Base-by-base conservation (phyloP, 176 grass and related monocot genomes). In the Oryza brachyantha region DNA sequence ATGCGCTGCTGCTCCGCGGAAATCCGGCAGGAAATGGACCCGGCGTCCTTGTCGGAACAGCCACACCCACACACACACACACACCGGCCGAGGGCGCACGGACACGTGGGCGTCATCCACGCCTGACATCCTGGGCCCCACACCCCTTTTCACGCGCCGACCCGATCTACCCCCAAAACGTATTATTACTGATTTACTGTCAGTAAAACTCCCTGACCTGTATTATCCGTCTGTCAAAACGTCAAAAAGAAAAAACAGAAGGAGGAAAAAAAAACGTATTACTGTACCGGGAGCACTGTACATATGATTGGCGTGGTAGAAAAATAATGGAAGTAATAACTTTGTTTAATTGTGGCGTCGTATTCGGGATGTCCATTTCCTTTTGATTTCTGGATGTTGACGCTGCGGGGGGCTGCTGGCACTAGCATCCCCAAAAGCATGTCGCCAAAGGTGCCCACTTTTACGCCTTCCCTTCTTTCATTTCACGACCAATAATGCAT, bases 381-480 rank as follows among this genome's bases (percentile, higher is more conserved):
- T 8, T 29, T 35, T n/a, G 14, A 66, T 83, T 11, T 19, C 29
- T 8, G 13, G 85, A 83, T 19, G 80, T 29, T 0, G 79, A 83
- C 73, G 58, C 4, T 10, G n/a, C n/a, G n/a, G 62, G 63, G 75
- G 0, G 45, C 16, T 48, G 16, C 19, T 40, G 40, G 58, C 66
- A 76, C 48, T 63, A 69, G 72, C 74, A 52, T 64, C 55, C 57
- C 48, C 7, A 19, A 80, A 86, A 75, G 69, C 10, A 66, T 80
- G 29, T 14, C 46, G 74, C 37, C 4, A 6, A 58, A 62, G 8
- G 64, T 32, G 48, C 70, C 73, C 39, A n/a, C 64, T 69, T 83
- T 83, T 40, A 39, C 29, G 41, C 13, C 13, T 32, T 65, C 46
- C 0, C 17, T 17, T n/a, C n/a, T n/a, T n/a, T n/a, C n/a, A n/a